Conservation (phyloP, 208 protist species). For the Acanthamoeba royreba region DNA sequence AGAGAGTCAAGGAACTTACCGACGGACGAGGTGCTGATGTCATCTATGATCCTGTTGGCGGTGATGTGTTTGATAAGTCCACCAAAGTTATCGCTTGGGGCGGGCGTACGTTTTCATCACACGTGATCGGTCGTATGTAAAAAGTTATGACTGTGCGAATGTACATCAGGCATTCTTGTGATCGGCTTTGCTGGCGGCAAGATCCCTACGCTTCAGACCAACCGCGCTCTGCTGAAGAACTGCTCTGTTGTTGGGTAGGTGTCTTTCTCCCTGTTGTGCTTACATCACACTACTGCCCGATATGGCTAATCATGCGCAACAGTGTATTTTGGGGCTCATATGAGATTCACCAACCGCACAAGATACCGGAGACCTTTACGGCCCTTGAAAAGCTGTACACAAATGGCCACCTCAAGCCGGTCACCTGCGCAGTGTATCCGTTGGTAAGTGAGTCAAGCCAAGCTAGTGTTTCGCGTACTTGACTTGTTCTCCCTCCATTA, state of each 20-base stretch:
- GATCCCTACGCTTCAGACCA: conserved; percentile 8
- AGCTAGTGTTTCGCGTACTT: not conserved
- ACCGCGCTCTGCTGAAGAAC: conserved; percentile 20
- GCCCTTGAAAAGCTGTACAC: not conserved
- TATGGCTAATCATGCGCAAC: not conserved
- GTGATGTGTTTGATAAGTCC: conserved; percentile 36
- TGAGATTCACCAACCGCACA: not conserved
- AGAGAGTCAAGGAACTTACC: conserved; percentile 45
- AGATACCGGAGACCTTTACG: not conserved
- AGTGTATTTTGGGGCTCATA: conserved; percentile 9
- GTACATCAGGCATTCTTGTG: conserved; percentile 1
- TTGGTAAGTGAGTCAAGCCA: not conserved
- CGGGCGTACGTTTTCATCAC: not conserved
- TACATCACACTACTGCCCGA: not conserved
- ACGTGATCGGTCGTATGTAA: not conserved
- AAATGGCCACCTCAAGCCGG: not conserved
- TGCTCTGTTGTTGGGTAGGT: conserved; percentile 24
- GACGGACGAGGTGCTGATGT: conserved; percentile 48
- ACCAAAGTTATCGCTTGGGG: not conserved
- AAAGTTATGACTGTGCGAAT: not conserved
- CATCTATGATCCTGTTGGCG: conserved; percentile 49
- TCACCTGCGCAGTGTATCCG: not conserved
- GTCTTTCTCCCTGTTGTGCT: not conserved
- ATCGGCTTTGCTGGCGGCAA: conserved; percentile 26
- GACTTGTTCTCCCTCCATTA: not conserved